These are phyloP conservation scores for Brassica nigra DNA, from an alignment of 345 rosid species.

Conservation along the genomic window DNA sequence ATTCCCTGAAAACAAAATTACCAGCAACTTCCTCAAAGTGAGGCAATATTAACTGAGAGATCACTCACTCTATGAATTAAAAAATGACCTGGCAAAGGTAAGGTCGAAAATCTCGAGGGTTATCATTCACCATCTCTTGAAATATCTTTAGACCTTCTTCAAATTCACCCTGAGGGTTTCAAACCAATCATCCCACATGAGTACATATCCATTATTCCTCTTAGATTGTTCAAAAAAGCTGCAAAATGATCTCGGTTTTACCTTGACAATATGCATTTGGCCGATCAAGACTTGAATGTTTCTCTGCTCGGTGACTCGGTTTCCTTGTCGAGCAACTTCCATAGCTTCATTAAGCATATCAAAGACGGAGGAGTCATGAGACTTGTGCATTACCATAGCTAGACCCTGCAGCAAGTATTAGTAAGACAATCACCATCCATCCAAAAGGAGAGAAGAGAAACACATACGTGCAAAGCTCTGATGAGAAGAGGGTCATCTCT, in stretches of 20 bases:
- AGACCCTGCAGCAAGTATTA: constrained; percentile 55
- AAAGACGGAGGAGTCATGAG: constrained; percentile 70
- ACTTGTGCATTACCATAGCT: constrained; percentile 93
- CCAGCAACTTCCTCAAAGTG: neutral
- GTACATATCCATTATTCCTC: neutral
- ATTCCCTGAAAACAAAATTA: constrained; percentile 63
- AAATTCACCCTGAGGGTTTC: constrained; percentile 63
- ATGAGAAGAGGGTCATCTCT: constrained; percentile 72
- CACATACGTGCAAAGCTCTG: constrained; percentile 86
- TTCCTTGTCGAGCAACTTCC: constrained; percentile 54
- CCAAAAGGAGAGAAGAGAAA: neutral
- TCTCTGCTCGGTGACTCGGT: constrained; percentile 79
- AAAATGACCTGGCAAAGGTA: constrained; percentile 85
- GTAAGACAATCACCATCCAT: neutral
- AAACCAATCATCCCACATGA: constrained; percentile 17
- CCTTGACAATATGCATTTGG: constrained; percentile 85
- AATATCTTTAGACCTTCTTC: constrained; percentile 73
- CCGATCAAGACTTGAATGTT: constrained; percentile 78
- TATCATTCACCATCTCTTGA: constrained; percentile 65
- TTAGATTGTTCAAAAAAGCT: neutral
- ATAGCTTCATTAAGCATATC: constrained; percentile 77
- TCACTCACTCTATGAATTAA: neutral
- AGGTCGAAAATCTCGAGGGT: constrained; percentile 93
- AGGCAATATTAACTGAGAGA: neutral
- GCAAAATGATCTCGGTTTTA: constrained; percentile 31